Percentiles rank a stretch among this genome's conserved stretches.
Conservation (phyloP, 202 grass and related monocot species). For the Schoenoplectus tabernaemontani region DNA sequence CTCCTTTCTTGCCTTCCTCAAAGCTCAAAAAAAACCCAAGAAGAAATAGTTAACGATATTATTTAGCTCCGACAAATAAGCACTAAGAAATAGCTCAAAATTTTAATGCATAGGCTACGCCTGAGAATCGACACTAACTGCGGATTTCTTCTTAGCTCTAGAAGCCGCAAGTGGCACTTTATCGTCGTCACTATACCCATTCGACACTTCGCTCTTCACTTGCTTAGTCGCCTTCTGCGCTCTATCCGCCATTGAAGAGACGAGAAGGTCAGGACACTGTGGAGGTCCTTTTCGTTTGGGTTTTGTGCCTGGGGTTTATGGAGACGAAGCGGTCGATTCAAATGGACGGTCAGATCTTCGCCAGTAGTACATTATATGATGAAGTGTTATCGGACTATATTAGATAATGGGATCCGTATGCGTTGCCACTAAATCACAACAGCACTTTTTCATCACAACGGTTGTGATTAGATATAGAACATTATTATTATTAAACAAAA, state of each 20-base stretch:
- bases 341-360: background rate
- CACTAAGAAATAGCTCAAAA: background rate
- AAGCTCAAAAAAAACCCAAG: background rate
- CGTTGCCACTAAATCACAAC: too few relatives aligned
- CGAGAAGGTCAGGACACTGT: constrained; percentile 26
- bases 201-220: constrained; percentile 23
- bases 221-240: constrained; percentile 6
- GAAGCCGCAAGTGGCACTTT: constrained; percentile 17
- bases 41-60: background rate
- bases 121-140: background rate
- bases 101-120: background rate
- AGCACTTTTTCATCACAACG: too few relatives aligned
- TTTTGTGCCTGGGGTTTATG: background rate
- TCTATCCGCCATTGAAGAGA: constrained; percentile 34
- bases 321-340: background rate
- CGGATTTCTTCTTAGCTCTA: constrained; percentile 25
- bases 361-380: too few relatives aligned
- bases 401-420: too few relatives aligned
- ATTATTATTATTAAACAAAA: too few relatives aligned
- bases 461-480: too few relatives aligned
- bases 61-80: background rate
- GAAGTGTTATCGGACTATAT: too few relatives aligned
- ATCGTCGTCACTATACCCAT: constrained; percentile 25
- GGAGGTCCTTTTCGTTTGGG: background rate
- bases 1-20: constrained; percentile 45